These are phyloP conservation scores for Colletotrichum chlorophyti DNA, from an alignment of 2,329 filamentous ascomycete species.

Conservation along the genomic window DNA sequence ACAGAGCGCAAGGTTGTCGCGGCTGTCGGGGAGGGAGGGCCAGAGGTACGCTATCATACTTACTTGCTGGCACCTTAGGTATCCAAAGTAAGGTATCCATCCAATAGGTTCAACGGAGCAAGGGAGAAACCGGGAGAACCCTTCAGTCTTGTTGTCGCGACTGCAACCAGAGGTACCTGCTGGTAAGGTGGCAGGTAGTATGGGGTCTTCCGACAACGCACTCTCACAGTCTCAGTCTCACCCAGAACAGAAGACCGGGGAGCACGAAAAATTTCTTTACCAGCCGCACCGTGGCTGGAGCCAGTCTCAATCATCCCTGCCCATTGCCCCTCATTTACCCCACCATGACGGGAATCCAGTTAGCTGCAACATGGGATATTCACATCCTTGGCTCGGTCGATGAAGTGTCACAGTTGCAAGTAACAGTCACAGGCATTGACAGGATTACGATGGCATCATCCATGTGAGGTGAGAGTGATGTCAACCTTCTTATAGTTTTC, in stretches of 20 bases:
- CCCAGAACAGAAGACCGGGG: no score
- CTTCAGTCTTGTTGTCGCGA: constrained; percentile 15
- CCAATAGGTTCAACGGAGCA: constrained; percentile 6
- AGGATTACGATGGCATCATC: neutral
- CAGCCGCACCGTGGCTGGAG: constrained; percentile 25
- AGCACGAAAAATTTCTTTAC: constrained; percentile 16
- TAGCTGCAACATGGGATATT: no score
- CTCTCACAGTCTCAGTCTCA: no score
- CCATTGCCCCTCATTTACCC: constrained; percentile 27
- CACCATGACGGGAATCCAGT: constrained; percentile 3
- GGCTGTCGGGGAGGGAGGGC: constrained; percentile 14
- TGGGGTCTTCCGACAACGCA: neutral
- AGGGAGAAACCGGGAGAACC: constrained; percentile 28
- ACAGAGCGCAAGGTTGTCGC: constrained; percentile 3
- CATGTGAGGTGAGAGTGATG: neutral
- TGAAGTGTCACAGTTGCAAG: neutral
- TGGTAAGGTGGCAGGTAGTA: no score
- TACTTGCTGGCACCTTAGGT: no score
- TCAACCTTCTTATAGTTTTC: neutral
- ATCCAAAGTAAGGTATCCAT: no score
- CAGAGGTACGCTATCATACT: neutral
- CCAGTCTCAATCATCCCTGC: constrained; percentile 15
- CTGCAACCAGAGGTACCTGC: constrained; percentile 25
- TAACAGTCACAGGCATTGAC: neutral
- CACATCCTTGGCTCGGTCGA: neutral